These are phyloP conservation scores for Achaetomium macrosporum DNA, from an alignment of 2,329 filamentous ascomycete genomes.

Conservation along the genomic window DNA sequence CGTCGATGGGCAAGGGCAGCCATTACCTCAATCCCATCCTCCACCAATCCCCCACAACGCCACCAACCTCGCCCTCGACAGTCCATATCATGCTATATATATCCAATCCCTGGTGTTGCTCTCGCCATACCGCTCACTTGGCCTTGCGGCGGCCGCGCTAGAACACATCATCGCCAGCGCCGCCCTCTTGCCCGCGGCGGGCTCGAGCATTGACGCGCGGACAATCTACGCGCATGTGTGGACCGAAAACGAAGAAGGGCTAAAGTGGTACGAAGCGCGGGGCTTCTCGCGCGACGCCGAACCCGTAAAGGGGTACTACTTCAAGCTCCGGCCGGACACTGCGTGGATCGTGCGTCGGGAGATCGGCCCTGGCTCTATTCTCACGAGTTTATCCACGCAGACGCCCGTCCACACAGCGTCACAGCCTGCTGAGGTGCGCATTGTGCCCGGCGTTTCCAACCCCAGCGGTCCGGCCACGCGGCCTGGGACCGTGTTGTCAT, in stretches of 20 bases:
- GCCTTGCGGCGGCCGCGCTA: conserved; percentile 53
- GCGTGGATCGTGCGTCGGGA: conserved; percentile 54
- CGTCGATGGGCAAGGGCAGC: conserved; percentile 20
- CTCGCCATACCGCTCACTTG: conserved; percentile 56
- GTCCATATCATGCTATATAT: conserved; percentile 47
- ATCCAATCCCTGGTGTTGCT: conserved; percentile 59
- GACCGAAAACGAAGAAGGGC: conserved; percentile 58
- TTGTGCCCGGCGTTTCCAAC: too few species aligned
- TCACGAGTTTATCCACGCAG: neutral
- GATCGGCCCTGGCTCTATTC: conserved; percentile 28
- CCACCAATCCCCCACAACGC: conserved; percentile 2
- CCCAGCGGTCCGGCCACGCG: neutral
- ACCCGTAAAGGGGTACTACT: conserved; percentile 54
- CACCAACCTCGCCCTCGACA: conserved; percentile 6
- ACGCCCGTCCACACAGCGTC: too few species aligned
- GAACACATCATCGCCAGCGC: conserved; percentile 45
- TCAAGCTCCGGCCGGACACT: conserved; percentile 54
- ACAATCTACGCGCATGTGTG: conserved; percentile 61
- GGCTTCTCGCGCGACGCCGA: conserved; percentile 46
- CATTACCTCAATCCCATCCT: conserved; percentile 3
- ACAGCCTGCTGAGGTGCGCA: too few species aligned
- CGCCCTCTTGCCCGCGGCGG: conserved; percentile 28
- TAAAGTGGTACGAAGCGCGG: conserved; percentile 56
- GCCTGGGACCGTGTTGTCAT: conserved; percentile 13
- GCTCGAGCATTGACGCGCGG: conserved; percentile 34